Base-by-base conservation (phyloP, 176 grass and related monocot species). In the Musa troglodytarum region DNA sequence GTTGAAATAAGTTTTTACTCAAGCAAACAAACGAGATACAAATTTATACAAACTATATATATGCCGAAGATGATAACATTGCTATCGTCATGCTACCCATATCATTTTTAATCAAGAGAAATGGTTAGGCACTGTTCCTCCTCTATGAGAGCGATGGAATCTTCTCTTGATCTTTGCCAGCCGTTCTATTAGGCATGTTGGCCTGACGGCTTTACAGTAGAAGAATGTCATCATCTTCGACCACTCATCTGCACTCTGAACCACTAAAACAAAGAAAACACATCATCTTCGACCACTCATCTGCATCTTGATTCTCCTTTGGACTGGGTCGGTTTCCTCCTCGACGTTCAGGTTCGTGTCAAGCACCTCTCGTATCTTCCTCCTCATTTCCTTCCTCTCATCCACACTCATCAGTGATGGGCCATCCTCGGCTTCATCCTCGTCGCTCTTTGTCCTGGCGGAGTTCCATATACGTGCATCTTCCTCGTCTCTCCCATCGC, bases 151-250 rank as follows among this genome's bases (percentile, higher is more conserved):
- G 75, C 11, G 87, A 80, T 70, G 94, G 90, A 58, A 93, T 87
- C 72, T 91, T 98, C 59, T 98, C 94, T 76, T 89, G 84, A 55
- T 70, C 78, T 78, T 83, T 80, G 12, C 88, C 88, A 26, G 85
- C 90, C 51, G 78, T 29, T 83, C 85, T 80, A 65, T 77, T 82
- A n/a, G n/a, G n/a, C n/a, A n/a, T 61, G 93, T 67, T 1, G 94
- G 94, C 69, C 88, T 93, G 7, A 21, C 57, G 23, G 90, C 94
- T 61, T 98, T 98, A 49, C 91, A 93, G 81, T 93, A 98, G 84
- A 98, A 93, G 80, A 91, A 93, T 0, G 84, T 86, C 86, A 98
- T 98, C 74, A 91, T 85, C 84, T 89, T 82, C 0, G 22, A 22
- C 22, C 22, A 22, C 22, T 22, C 22, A 22, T 22, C 22, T 22